A percentile compares a stretch with the other conserved stretches of the same genome.
Conservation (phyloP, 331 rosid genomes). For the Cydonia oblonga region DNA sequence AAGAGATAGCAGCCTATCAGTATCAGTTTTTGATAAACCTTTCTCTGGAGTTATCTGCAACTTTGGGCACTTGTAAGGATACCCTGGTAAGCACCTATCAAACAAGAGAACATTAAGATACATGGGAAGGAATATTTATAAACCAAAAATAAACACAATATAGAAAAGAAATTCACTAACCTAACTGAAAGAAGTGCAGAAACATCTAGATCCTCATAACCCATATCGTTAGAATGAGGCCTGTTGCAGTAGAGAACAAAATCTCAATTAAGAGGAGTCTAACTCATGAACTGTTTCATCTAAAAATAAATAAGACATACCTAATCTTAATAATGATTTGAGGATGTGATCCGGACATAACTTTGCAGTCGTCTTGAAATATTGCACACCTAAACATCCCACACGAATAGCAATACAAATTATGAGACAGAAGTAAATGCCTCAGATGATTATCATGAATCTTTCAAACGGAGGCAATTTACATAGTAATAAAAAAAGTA, state of each 20-base stretch:
- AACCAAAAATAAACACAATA: not conserved
- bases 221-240: conserved; percentile 90
- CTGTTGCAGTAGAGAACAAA: conserved; percentile 28
- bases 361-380: conserved; percentile 72
- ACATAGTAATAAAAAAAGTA: not conserved
- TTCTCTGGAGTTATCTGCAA: conserved; percentile 66
- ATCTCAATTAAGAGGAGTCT: conserved; percentile 2
- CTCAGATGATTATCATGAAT: not conserved
- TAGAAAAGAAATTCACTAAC: conserved; percentile 23
- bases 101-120: not conserved
- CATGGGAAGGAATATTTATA: conserved; percentile 1
- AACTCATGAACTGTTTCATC: not conserved
- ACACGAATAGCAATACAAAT: not conserved
- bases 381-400: conserved; percentile 49
- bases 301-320: conserved; percentile 22
- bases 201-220: conserved; percentile 77
- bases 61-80: conserved; percentile 91
- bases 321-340: conserved; percentile 61
- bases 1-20: conserved; percentile 58
- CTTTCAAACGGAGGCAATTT: not conserved
- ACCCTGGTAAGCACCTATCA: conserved; percentile 75
- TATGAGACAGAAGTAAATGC: not conserved
- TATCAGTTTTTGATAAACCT: conserved; percentile 55
- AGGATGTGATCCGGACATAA: conserved; percentile 47
- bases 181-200: conserved; percentile 66